Conservation (phyloP, 2,329 filamentous ascomycete genomes). For the Fulvia fulva region DNA sequence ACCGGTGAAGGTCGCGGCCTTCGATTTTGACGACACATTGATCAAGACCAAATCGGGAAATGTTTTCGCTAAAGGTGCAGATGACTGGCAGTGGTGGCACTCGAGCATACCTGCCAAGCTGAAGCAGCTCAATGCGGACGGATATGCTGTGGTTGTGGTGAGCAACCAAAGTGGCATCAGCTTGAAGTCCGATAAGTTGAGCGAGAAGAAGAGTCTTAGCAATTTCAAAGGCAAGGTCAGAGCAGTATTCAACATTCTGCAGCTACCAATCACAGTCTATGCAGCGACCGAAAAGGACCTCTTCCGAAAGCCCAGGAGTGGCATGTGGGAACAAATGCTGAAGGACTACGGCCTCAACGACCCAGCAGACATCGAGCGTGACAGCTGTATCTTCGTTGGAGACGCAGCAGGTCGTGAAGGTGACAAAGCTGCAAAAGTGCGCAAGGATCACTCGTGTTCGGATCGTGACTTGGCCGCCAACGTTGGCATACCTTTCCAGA, state of each 20-base stretch:
- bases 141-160: slow-evolving; percentile 72
- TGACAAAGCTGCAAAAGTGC: slow-evolving; percentile 36
- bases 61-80: slow-evolving; percentile 64
- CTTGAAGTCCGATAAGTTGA: slow-evolving; percentile 65
- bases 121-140: slow-evolving; percentile 65
- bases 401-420: slow-evolving; percentile 65
- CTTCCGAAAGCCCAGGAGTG: slow-evolving; percentile 79
- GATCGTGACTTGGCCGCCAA: slow-evolving; percentile 81
- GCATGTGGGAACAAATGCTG: slow-evolving; percentile 77
- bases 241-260: slow-evolving; percentile 65
- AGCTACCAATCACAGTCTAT: slow-evolving; percentile 75
- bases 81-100: slow-evolving; percentile 97
- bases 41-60: slow-evolving; percentile 78
- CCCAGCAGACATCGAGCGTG: slow-evolving; percentile 59
- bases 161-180: slow-evolving; percentile 86
- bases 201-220: slow-evolving; percentile 61
- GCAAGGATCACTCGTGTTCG: slow-evolving; percentile 56
- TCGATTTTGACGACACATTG: slow-evolving; percentile 82
- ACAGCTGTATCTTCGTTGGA: slow-evolving; percentile 77
- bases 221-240: slow-evolving; percentile 81
- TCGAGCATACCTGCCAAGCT: slow-evolving; percentile 63
- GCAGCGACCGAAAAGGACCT: slow-evolving; percentile 79
- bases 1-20: slow-evolving; percentile 63
- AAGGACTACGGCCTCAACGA: slow-evolving; percentile 49
- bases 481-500: slow-evolving; percentile 72